These are phyloP conservation scores for Vanderwaltozyma tropicalis DNA, from an alignment of 805 yeast genomes.

Conservation along the genomic window DNA sequence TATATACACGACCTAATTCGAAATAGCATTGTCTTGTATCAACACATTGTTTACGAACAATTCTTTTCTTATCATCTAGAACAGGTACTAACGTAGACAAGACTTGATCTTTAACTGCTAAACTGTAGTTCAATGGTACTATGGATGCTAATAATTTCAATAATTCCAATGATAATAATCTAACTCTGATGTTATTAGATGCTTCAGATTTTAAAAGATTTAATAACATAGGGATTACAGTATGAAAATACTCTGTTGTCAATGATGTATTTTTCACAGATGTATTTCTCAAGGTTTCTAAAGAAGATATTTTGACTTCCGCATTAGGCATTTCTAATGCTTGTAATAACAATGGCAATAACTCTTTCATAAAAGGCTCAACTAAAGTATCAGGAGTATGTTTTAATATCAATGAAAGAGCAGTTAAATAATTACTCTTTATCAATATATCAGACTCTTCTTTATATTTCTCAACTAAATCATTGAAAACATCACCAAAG, in stretches of 20 bases:
- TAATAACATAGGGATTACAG: slow-evolving; percentile 47
- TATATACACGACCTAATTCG: slow-evolving; percentile 35
- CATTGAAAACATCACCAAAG: slow-evolving; percentile 51
- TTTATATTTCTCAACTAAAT: slow-evolving; percentile 40
- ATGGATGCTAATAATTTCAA: slow-evolving; percentile 38
- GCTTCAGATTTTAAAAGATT: slow-evolving; percentile 16
- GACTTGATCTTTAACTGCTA: slow-evolving; percentile 43
- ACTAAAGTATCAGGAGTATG: slow-evolving; percentile 55
- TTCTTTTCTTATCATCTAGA: slow-evolving; percentile 66
- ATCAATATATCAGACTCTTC: slow-evolving; percentile 14
- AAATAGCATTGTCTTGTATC: slow-evolving; percentile 70
- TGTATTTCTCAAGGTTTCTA: slow-evolving; percentile 47
- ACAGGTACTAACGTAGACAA: slow-evolving; percentile 39
- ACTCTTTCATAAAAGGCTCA: slow-evolving; percentile 47
- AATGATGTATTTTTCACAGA: slow-evolving; percentile 45
- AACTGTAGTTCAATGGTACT: slow-evolving; percentile 33
- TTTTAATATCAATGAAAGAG: slow-evolving; percentile 57
- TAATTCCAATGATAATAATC: slow-evolving; percentile 48
- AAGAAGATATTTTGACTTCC: slow-evolving; percentile 48
- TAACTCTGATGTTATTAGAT: slow-evolving; percentile 38
- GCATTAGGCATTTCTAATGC: slow-evolving; percentile 42
- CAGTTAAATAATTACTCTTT: slow-evolving; percentile 47
- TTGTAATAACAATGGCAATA: slow-evolving; percentile 64
- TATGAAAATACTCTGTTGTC: slow-evolving; percentile 43
- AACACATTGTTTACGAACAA: slow-evolving; percentile 64